Evolutionary conservation across 208 protist species (phyloP).

Genomic region (Wallacemonas rigidus): DNA sequence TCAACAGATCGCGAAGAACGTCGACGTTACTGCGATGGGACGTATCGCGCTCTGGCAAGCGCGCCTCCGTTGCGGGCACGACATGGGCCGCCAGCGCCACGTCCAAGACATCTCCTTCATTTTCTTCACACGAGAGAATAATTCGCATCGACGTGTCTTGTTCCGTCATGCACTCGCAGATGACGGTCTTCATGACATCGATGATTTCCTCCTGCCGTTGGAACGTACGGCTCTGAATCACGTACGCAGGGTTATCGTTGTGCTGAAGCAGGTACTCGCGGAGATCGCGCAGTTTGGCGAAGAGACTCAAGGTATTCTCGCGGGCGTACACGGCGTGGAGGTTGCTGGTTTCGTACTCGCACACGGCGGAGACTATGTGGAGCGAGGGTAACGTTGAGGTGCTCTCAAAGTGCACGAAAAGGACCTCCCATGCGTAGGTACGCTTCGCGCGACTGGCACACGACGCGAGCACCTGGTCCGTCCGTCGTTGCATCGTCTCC

Average conservation of each 20-base stretch:
- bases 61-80: background rate
- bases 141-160: conserved; percentile 20
- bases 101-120: background rate
- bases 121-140: background rate
- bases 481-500: conserved; percentile 30
- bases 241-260: background rate
- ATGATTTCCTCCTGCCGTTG: conserved; percentile 31
- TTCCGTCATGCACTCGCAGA: conserved; percentile 27
- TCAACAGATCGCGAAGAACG: background rate
- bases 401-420: background rate
- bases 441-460: background rate
- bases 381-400: background rate
- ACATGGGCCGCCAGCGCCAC: background rate
- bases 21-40: background rate
- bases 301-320: conserved; percentile 5
- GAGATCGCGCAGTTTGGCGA: background rate
- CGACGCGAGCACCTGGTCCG: conserved; percentile 21
- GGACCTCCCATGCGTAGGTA: conserved; percentile 6
- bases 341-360: background rate
- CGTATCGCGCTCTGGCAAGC: background rate
- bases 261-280: conserved; percentile 12
- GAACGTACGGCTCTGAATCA: conserved; percentile 17
- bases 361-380: background rate
- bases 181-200: conserved; percentile 29
- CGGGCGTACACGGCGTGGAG: conserved; percentile 1